Evolutionary conservation across 805 yeast genomes (phyloP).

Genomic region (Candida quercuum): DNA sequence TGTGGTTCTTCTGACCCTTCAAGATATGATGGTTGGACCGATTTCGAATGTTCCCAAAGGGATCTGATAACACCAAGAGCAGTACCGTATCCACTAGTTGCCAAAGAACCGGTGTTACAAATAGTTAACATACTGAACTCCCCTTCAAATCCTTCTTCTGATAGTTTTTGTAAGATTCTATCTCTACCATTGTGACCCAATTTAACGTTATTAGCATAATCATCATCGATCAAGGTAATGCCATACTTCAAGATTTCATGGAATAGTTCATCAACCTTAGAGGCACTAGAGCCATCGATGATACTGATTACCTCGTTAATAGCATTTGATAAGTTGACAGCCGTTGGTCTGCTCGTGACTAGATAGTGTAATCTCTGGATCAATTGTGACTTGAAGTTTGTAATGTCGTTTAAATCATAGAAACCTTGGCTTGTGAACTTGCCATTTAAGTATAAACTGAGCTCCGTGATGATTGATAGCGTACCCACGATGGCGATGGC

Average conservation of each 20-base stretch:
- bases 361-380: conserved; percentile 53
- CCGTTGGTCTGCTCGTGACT: conserved; percentile 85
- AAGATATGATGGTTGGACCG: too few relatives aligned
- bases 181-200: conserved; percentile 80
- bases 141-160: conserved; percentile 45
- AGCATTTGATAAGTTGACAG: conserved; percentile 85
- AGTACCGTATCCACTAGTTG: conserved; percentile 97
- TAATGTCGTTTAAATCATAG: conserved; percentile 29
- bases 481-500: conserved; percentile 96
- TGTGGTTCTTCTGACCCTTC: conserved; percentile 18
- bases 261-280: conserved; percentile 24
- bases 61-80: conserved; percentile 91
- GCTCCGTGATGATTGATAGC: conserved; percentile 74
- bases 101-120: conserved; percentile 94
- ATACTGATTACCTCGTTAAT: conserved; percentile 31
- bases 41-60: conserved; percentile 40
- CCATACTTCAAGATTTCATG: conserved; percentile 37
- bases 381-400: conserved; percentile 32
- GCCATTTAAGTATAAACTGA: conserved; percentile 28
- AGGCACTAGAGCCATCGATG: conserved; percentile 23
- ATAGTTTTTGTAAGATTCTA: conserved; percentile 48
- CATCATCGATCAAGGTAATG: conserved; percentile 61
- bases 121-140: conserved; percentile 83
- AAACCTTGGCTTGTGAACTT: conserved; percentile 22
- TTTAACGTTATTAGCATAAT: conserved; percentile 66